Percentiles rank a stretch among this genome's conserved stretches.
Evolutionary conservation across 2,329 filamentous ascomycete genomes (phyloP).

Genomic region (Fusarium newnesense): DNA sequence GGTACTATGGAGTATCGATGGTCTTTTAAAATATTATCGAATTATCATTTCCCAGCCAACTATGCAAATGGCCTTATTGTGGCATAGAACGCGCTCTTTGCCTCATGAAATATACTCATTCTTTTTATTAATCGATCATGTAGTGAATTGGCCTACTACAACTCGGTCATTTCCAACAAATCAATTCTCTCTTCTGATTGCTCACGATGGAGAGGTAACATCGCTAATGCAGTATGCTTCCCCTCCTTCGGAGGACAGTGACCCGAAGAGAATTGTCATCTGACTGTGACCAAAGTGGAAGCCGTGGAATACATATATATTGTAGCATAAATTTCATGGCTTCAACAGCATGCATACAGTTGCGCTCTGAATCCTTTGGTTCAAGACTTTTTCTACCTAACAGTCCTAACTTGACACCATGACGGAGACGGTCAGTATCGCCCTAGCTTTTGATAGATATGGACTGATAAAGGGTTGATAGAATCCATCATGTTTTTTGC

Average conservation of each 20-base stretch:
- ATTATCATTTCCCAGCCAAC: no score
- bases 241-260: constrained; percentile 21
- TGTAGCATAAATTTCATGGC: no score
- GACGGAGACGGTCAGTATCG: constrained; percentile 1
- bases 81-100: not conserved
- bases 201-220: not conserved
- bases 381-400: not conserved
- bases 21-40: not conserved
- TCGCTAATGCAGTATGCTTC: not conserved
- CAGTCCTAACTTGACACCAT: not conserved
- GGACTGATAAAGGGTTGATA: not conserved
- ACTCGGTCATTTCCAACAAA: not conserved
- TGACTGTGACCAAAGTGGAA: not conserved
- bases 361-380: not conserved
- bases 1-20: not conserved
- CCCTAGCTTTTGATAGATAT: no score
- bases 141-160: not conserved
- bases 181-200: not conserved
- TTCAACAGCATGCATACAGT: not conserved
- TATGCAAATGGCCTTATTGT: not conserved
- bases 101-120: not conserved
- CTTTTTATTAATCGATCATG: not conserved
- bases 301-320: not conserved
- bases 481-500: constrained; percentile 40
- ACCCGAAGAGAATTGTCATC: constrained; percentile 16